These are phyloP conservation scores for Panaeolus cyanescens DNA, from an alignment of 768 basidiomycete species.

Conservation along the genomic window DNA sequence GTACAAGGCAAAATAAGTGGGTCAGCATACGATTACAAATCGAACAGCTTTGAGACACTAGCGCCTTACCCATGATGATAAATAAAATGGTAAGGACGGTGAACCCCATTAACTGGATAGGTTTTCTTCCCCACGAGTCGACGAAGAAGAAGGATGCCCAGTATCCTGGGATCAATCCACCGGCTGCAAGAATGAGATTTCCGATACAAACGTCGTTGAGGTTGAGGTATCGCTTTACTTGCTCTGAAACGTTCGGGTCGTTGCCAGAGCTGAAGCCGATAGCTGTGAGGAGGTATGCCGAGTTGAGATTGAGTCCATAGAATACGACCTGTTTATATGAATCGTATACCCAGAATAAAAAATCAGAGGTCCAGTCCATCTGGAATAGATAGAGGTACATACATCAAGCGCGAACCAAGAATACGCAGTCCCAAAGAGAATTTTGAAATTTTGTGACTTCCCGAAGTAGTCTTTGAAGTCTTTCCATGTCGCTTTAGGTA, in stretches of 20 bases:
- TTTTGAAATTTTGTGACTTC: conserved; percentile 75
- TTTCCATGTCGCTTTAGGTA: conserved; percentile 63
- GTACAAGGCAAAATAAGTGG: no score
- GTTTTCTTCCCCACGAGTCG: conserved; percentile 79
- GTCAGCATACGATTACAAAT: no score
- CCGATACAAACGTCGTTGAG: conserved; percentile 69
- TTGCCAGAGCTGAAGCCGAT: conserved; percentile 67
- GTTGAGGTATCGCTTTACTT: conserved; percentile 57
- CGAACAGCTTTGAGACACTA: no score
- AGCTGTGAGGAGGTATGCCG: conserved; percentile 66
- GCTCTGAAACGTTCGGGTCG: conserved; percentile 29
- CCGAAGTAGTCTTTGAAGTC: conserved; percentile 74
- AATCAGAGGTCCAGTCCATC: no score
- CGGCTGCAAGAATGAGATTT: conserved; percentile 72
- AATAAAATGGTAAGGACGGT: conserved; percentile 64
- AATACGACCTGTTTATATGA: conserved; percentile 62
- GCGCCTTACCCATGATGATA: conserved; percentile 67
- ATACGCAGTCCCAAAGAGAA: conserved; percentile 75
- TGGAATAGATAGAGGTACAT: conserved; percentile 23
- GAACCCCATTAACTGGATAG: conserved; percentile 82
- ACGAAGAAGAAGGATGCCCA: conserved; percentile 63
- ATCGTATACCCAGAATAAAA: no score
- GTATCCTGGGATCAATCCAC: conserved; percentile 83
- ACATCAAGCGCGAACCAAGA: conserved; percentile 90
- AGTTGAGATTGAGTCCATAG: conserved; percentile 87